Evolutionary conservation across 2,329 filamentous ascomycete genomes (phyloP).

Genomic region (Emmonsiellopsis sp.): DNA sequence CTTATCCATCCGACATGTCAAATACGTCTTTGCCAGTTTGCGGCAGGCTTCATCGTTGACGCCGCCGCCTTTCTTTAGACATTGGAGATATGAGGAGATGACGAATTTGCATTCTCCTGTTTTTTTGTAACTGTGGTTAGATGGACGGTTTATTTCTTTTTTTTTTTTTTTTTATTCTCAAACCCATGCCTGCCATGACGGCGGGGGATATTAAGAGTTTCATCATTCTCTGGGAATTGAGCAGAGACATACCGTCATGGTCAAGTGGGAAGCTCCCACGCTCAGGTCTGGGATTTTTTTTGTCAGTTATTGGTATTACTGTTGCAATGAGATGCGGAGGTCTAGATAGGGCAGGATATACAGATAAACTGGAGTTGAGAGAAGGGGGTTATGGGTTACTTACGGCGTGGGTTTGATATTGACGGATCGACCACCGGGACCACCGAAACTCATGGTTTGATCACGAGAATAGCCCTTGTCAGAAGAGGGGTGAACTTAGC

Average conservation of each 20-base stretch:
- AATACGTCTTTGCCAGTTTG: slow-evolving; percentile 74
- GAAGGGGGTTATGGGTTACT: slow-evolving; percentile 22
- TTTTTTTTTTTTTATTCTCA: too few species aligned
- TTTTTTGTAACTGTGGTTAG: too few species aligned
- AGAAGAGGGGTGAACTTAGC: too few species aligned
- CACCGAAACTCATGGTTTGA: slow-evolving; percentile 50
- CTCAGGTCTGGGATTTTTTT: slow-evolving; percentile 54
- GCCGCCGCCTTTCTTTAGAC: slow-evolving; percentile 74
- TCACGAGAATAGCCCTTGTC: not conserved
- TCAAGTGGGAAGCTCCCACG: slow-evolving; percentile 94
- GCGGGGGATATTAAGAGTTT: not conserved
- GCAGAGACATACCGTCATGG: slow-evolving; percentile 57
- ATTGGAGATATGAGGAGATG: slow-evolving; percentile 76
- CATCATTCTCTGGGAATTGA: not conserved
- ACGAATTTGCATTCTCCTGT: slow-evolving; percentile 85
- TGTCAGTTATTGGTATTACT: not conserved
- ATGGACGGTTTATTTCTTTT: too few species aligned
- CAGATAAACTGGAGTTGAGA: not conserved
- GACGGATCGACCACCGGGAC: slow-evolving; percentile 56
- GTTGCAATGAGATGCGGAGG: not conserved
- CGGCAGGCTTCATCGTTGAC: slow-evolving; percentile 82
- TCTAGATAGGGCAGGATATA: too few species aligned
- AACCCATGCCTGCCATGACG: too few species aligned
- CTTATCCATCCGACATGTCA: slow-evolving; percentile 91
- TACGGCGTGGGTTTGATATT: slow-evolving; percentile 62